Evolutionary conservation across 2,329 filamentous ascomycete species (phyloP), one percentile per base, ranked within the genome.

Genomic region (Emergomyces pasteurianus): DNA sequence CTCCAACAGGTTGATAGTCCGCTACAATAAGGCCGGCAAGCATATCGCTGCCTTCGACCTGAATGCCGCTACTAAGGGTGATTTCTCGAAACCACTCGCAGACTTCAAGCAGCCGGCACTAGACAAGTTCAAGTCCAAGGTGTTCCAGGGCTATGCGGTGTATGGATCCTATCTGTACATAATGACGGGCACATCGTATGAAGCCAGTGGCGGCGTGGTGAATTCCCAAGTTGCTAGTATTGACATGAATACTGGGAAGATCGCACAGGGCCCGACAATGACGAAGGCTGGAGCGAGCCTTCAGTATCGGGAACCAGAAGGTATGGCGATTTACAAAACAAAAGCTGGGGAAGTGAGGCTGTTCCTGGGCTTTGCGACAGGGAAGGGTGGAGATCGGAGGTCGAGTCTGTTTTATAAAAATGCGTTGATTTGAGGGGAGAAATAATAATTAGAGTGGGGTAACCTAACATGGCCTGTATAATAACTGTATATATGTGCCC

Each of bases 331-430:
- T 12, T 68, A 68, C 59, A 21, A 63, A 50, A 67, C 65, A 3
- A 61, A 40, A 3, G 62, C 26, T 5, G 66, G 65, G 1, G 62
- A 67, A 40, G 65, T 66, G 43, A 49, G 65, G 4, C 58, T 67
- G 14, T 67, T 67, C 60, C 46, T 67, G 40, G 67, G 64, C 18
- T 67, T 67, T 63, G 68, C 67, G 3, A 67, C 64, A 2, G 67
- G 65, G 3, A 50, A 61, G 16, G 47, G 40, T 6, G 62, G 65
- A 6, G 63, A 66, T 58, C 63, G 65, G 23, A 59, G 62, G 26
- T 65, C 65, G 34, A 67, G 63, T 58, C 42, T 67, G 52, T 67
- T 67, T 50, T 67, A 66, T 43, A 67, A 66, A 26, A 64, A 66
- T 63, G 65, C 38, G 18, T 62, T 66, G 46, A 38, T 59, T 61